Percentiles rank a stretch among this genome's conserved stretches.
phyloP scores from a whole-genome alignment of 1,284 basidiomycete species.

The Mycena sp. region DNA sequence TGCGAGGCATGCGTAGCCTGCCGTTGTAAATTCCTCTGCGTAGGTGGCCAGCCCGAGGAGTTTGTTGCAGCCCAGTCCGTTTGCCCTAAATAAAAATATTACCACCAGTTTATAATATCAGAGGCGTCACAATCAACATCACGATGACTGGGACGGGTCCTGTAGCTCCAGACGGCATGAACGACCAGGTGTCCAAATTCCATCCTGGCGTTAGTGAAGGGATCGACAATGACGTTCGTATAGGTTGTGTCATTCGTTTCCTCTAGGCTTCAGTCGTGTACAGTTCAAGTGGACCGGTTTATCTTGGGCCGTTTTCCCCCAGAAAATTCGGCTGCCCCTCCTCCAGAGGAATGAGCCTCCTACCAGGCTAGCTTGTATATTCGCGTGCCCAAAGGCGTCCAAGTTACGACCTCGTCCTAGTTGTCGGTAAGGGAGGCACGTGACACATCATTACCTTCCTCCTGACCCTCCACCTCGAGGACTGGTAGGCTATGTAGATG shows the following conservation, averaged over 20 bases:
- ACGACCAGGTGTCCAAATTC: slow-evolving; percentile 49
- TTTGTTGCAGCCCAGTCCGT: slow-evolving; percentile 47
- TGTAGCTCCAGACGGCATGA: slow-evolving; percentile 32
- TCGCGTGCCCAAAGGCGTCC: too few relatives aligned
- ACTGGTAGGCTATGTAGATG: slow-evolving; percentile 28
- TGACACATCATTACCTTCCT: too few relatives aligned
- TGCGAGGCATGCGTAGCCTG: slow-evolving; percentile 47
- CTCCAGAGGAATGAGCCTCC: too few relatives aligned
- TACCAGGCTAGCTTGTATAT: too few relatives aligned
- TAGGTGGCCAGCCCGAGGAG: slow-evolving; percentile 43
- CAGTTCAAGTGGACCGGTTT: too few relatives aligned
- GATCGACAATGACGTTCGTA: slow-evolving; percentile 28
- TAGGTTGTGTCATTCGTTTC: background rate
- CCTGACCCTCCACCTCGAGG: slow-evolving; percentile 9
- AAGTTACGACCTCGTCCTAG: too few relatives aligned
- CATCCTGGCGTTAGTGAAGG: slow-evolving; percentile 46
- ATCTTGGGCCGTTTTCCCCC: too few relatives aligned
- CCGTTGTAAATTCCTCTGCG: slow-evolving; percentile 43
- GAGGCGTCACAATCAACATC: slow-evolving; percentile 38
- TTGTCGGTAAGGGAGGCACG: too few relatives aligned
- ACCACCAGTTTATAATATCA: background rate
- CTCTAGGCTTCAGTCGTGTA: too few relatives aligned
- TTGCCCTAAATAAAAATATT: slow-evolving; percentile 41
- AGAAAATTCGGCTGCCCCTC: too few relatives aligned
- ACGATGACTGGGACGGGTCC: slow-evolving; percentile 44